phyloP scores from a whole-genome alignment of 169 alveolate genomes.

The Prorocentrum cordatum region DNA sequence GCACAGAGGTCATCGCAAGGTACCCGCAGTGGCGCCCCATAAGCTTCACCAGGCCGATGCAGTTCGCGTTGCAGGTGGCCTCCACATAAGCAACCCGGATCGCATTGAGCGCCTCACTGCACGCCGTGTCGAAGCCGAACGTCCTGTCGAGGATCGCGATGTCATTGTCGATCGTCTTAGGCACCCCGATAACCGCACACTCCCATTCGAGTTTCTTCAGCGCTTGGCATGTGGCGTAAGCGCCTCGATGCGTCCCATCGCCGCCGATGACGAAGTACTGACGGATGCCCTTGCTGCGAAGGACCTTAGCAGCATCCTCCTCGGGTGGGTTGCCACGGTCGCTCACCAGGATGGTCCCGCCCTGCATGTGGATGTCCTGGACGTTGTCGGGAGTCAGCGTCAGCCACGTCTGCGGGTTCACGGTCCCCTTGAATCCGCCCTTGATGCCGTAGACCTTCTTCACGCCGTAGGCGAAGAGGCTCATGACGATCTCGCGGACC shows the following conservation, averaged over 20 bases:
- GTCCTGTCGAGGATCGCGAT: constrained; percentile 48
- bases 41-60: constrained; percentile 63
- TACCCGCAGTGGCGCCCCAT: constrained; percentile 57
- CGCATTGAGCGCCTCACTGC: constrained; percentile 28
- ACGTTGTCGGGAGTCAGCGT: no score
- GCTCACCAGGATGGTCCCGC: constrained; percentile 60
- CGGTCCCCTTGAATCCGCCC: constrained; percentile 61
- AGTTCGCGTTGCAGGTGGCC: constrained; percentile 60
- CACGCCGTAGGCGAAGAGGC: constrained; percentile 38
- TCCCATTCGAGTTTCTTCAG: constrained; percentile 70
- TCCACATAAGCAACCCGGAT: constrained; percentile 11
- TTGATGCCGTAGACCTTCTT: constrained; percentile 48
- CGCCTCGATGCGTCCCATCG: constrained; percentile 48
- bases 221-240: not conserved
- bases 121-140: constrained; percentile 58
- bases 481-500: not conserved
- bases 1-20: constrained; percentile 29
- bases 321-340: constrained; percentile 60
- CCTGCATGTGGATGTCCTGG: constrained; percentile 58
- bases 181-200: constrained; percentile 63
- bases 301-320: not conserved
- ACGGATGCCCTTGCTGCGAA: not conserved
- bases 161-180: constrained; percentile 60
- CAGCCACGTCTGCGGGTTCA: constrained; percentile 15
- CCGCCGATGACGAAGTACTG: constrained; percentile 67